Evolutionary conservation across 495 filamentous ascomycete species (phyloP), one percentile per base, ranked within the genome.

Genomic region (Sabuloglossum arenarium): DNA sequence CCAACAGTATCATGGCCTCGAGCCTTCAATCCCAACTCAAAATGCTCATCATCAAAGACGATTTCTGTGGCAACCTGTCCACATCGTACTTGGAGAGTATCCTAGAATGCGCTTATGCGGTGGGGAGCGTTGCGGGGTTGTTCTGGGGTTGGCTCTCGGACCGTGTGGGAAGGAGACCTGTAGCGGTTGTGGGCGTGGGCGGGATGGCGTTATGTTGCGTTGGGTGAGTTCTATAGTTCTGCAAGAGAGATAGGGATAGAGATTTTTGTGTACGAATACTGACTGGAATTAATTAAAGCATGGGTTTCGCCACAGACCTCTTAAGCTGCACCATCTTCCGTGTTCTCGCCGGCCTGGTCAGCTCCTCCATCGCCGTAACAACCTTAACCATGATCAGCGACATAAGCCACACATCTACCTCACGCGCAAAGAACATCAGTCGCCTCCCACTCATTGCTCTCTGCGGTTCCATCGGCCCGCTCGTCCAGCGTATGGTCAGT

Each of bases 71-170:
- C 39, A 63, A 62, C 49, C 62, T 69, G 14, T 69, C 71, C 31
- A 65, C 68, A 19, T 67, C 66, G 14, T 73, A 72, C 57, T 65
- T 70, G 43, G 67, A 67, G 27, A 69, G 69, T 27, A 62, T 71
- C 27, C 62, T 72, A 23, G 70, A 72, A 47, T 70, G 70, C 49
- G 69, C 69, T n/a, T 73, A 72, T 46, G 71, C 71, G n/a, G 63
- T 72, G 55, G 70, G 70, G 10, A 66, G 69, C 55, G 74, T 78
- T 1, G 94, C 91, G 2, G 94, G 91, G 62, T 86, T 95, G 62
- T 77, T 93, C 58, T 98, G 91, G 91, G 91, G 91, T 6, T 90
- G 84, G 75, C 63, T 94, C 34, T 88, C 84, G 2, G 91, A 98
- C 67, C 75, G 79, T 19, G 75, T 95, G 42, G 91, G 91, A n/a